Percentiles rank a stretch among this genome's conserved stretches.
Evolutionary conservation across 208 protist species (phyloP).

Genomic region (Blastocrithidia nonstop): DNA sequence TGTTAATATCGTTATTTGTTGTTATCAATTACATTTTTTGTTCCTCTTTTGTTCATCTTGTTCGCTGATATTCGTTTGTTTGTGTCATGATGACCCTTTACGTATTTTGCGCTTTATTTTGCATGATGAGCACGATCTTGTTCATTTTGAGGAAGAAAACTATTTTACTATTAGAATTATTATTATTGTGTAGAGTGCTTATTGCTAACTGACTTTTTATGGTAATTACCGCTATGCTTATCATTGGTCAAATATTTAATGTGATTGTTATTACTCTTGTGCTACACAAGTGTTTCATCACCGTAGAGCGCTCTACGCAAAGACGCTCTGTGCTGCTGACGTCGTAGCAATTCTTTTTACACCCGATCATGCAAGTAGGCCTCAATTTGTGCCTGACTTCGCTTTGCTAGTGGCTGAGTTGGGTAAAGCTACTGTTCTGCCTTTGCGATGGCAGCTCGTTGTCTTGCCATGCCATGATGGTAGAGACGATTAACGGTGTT

Average conservation of each 20-base stretch:
- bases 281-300: background rate
- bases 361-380: slow-evolving; percentile 48
- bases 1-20: too few species aligned
- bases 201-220: too few species aligned
- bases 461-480: slow-evolving; percentile 19
- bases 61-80: too few species aligned
- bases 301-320: slow-evolving; percentile 53
- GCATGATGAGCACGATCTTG: slow-evolving; percentile 7
- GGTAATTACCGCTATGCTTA: too few species aligned
- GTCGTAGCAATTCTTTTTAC: slow-evolving; percentile 39
- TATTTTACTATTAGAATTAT: too few species aligned
- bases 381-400: slow-evolving; percentile 40
- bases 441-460: slow-evolving; percentile 19
- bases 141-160: slow-evolving; percentile 6
- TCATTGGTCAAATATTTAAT: too few species aligned
- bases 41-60: too few species aligned
- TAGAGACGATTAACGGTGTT: slow-evolving; percentile 65
- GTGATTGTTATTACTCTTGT: slow-evolving; percentile 3
- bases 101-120: too few species aligned
- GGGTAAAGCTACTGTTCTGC: slow-evolving; percentile 36
- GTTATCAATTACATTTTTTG: too few species aligned
- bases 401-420: slow-evolving; percentile 13
- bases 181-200: too few species aligned
- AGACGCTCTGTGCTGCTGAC: slow-evolving; percentile 37
- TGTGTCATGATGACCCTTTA: too few species aligned